Evolutionary conservation across 768 basidiomycete species (phyloP), one percentile per base, ranked within the genome.

Genomic region (Psilocybe cyanescens): DNA sequence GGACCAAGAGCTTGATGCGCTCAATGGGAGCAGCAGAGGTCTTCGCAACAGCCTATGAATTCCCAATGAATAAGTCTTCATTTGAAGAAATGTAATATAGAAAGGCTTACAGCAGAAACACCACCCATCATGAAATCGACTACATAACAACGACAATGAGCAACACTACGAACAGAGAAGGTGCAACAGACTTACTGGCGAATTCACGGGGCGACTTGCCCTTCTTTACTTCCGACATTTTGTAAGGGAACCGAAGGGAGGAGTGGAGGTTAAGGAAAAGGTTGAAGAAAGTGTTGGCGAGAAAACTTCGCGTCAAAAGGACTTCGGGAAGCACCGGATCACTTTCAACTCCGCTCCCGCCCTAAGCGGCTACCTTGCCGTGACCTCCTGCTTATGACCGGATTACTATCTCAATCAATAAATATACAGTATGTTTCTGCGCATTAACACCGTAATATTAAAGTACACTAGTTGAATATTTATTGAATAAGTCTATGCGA

Each of bases 11-110:
- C 85, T 99, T 99, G 81, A 99, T 97, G 75, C 97, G 95, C 88
- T 99, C 97, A 73, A 99, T 99, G 80, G 97, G 97, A 66, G 97
- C 97, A 70, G 97, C 97, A 67, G 92, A 92, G 68, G 97, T 99
- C 88, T 99, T 99, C 58, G 97, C 92, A 77, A 99, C 94, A 70
- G 97, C 97, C 94, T 95, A 76, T 37, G 62, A 62, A 37, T 24
- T 24, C 41, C 63, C 49, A 61, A 37, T 33, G 41, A 58, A 59
- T 58, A 57, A 75, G 60, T 75, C 57, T 31, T 44, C 63, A 12
- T 47, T 44, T 50, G 31, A 51, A 44, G 39, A 16, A 35, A 8
- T 16, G 47, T 35, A 16, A 0, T 31, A 6, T 31, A 44, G 33
- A 24, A 51, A 65, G 58, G 81, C 90, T 53, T 76, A 93, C 91